Evolutionary conservation across 331 rosid species (phyloP).

Genomic region (Arachis monticola): DNA sequence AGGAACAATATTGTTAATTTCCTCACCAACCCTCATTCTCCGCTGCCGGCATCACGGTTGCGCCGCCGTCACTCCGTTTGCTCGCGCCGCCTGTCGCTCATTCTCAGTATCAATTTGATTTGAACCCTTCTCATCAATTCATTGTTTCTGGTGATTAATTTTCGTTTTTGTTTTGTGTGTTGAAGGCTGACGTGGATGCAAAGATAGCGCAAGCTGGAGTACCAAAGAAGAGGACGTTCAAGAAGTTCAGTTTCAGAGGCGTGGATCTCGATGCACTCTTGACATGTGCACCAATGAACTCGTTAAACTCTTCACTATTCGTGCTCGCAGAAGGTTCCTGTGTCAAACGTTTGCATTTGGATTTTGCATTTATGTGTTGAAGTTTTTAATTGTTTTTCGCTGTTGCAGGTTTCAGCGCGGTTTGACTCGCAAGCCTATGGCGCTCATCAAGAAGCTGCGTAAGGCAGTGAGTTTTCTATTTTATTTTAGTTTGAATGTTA

Average conservation of each 20-base stretch:
- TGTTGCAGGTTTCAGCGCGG: slow-evolving; percentile 76
- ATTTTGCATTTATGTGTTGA: background rate
- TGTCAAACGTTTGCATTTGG: background rate
- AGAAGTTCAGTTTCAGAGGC: slow-evolving; percentile 69
- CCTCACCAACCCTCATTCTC: too few relatives aligned
- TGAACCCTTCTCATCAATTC: too few relatives aligned
- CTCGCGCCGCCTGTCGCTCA: background rate
- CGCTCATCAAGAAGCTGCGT: too few relatives aligned
- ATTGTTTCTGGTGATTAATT: background rate
- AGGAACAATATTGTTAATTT: too few relatives aligned
- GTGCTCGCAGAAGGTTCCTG: slow-evolving; percentile 61
- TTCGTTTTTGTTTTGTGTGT: background rate
- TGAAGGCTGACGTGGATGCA: slow-evolving; percentile 61
- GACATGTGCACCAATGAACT: slow-evolving; percentile 73
- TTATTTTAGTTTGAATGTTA: too few relatives aligned
- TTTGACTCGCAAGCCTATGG: slow-evolving; percentile 10
- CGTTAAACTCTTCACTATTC: slow-evolving; percentile 62
- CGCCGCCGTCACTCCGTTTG: too few relatives aligned
- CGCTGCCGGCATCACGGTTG: too few relatives aligned
- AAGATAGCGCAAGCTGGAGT: slow-evolving; percentile 51
- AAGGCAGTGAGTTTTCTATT: too few relatives aligned
- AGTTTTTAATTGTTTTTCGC: background rate
- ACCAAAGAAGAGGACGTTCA: slow-evolving; percentile 74
- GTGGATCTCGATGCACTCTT: slow-evolving; percentile 68
- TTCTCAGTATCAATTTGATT: background rate